These are phyloP conservation scores for Aspergillus sp. DNA, from an alignment of 2,329 filamentous ascomycete species.

Conservation along the genomic window DNA sequence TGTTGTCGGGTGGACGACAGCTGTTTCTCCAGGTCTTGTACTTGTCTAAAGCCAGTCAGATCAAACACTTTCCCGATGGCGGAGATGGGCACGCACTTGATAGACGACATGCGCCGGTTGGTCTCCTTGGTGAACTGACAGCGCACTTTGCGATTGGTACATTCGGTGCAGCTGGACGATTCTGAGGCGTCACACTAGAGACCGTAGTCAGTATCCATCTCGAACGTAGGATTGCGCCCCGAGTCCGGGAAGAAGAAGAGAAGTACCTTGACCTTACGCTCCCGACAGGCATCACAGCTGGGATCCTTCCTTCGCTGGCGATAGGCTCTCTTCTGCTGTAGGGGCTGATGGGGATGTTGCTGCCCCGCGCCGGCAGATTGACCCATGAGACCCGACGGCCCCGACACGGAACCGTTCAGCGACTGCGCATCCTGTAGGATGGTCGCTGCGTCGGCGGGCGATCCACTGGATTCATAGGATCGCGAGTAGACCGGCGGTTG, in stretches of 20 bases:
- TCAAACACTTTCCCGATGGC: slow-evolving; percentile 10
- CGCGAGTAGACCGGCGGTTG: slow-evolving; percentile 32
- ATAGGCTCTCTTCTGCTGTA: slow-evolving; percentile 84
- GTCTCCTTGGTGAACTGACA: slow-evolving; percentile 99
- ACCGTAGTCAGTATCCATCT: slow-evolving; percentile 4
- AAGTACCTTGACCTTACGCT: slow-evolving; percentile 66
- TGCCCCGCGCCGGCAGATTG: slow-evolving; percentile 47
- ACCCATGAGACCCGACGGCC: slow-evolving; percentile 29
- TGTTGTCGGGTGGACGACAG: slow-evolving; percentile 76
- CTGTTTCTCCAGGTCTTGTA: slow-evolving; percentile 94
- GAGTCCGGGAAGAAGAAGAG: not conserved
- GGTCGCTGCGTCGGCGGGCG: slow-evolving; percentile 36
- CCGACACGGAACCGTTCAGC: slow-evolving; percentile 40
- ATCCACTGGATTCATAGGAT: slow-evolving; percentile 40
- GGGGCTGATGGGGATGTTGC: slow-evolving; percentile 62
- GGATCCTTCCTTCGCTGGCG: slow-evolving; percentile 93
- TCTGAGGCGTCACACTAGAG: slow-evolving; percentile 86
- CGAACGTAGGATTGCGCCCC: not conserved
- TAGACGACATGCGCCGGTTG: slow-evolving; percentile 96
- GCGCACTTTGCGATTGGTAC: slow-evolving; percentile 91
- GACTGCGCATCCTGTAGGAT: slow-evolving; percentile 33
- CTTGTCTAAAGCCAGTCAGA: slow-evolving; percentile 56
- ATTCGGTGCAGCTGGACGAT: slow-evolving; percentile 93
- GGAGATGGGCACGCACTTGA: slow-evolving; percentile 63
- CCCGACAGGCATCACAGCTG: slow-evolving; percentile 93